phyloP scores from a whole-genome alignment of 1,284 basidiomycete species.

The Hypsizygus ulmarius region DNA sequence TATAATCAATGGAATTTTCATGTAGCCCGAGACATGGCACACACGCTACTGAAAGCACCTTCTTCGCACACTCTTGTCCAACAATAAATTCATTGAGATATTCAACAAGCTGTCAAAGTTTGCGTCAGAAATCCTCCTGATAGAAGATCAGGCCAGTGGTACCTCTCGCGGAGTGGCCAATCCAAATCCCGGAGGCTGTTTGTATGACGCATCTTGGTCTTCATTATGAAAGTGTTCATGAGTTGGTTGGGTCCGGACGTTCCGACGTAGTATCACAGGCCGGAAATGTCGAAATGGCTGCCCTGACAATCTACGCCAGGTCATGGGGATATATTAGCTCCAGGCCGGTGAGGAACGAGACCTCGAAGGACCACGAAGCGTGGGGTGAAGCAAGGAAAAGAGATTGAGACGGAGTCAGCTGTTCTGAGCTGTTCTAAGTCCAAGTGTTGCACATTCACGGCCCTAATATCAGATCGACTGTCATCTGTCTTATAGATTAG shows the following conservation, averaged over 20 bases:
- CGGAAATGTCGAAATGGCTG: slow-evolving; percentile 20
- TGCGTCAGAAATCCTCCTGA: slow-evolving; percentile 13
- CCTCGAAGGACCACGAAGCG: too few species aligned
- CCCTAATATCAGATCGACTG: too few species aligned
- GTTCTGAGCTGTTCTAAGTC: too few species aligned
- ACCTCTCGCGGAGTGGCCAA: slow-evolving; percentile 75
- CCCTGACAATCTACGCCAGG: slow-evolving; percentile 16
- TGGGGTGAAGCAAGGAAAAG: background rate
- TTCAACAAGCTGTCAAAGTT: slow-evolving; percentile 62
- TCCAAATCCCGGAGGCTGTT: slow-evolving; percentile 35
- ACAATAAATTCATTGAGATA: slow-evolving; percentile 91
- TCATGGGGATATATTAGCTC: slow-evolving; percentile 10
- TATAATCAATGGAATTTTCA: slow-evolving; percentile 9
- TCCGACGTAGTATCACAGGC: slow-evolving; percentile 22
- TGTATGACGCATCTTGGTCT: slow-evolving; percentile 23
- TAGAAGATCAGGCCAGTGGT: slow-evolving; percentile 9
- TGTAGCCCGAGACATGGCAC: slow-evolving; percentile 28
- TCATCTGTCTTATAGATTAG: too few species aligned
- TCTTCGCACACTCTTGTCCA: slow-evolving; percentile 91
- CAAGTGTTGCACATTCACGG: too few species aligned
- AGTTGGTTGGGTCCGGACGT: slow-evolving; percentile 38
- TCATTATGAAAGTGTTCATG: slow-evolving; percentile 25
- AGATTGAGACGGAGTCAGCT: too few species aligned
- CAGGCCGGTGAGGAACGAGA: background rate
- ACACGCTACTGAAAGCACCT: slow-evolving; percentile 87